Evolutionary conservation across 129 eudicot species (phyloP), one percentile per base, ranked within the genome.

Genomic region (Oenanthe sinensis): DNA sequence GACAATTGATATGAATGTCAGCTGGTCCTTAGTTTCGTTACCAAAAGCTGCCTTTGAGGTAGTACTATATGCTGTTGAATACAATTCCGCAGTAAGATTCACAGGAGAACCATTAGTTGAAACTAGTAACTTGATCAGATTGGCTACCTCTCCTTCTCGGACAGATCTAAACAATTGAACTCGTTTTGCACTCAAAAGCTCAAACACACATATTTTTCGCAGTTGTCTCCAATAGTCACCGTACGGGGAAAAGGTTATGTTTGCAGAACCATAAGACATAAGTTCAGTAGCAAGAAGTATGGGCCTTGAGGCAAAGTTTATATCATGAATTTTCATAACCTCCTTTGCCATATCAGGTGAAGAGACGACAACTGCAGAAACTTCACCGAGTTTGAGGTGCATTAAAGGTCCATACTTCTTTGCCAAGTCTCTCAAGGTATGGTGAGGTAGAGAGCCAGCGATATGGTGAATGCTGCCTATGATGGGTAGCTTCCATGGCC

Each of bases 381-480:
- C 77, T 19, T 79, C 82, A 43, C 82, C 77, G 0, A 79, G 77
- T 33, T 74, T 58, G 9, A 79, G 82, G 69, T 30, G 52, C 76
- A 79, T 70, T 1, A 79, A 36, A 19, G 82, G 82, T 13, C 82
- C 82, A 49, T 79, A 52, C 50, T 69, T 69, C 15, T 70, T 69
- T 63, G 82, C 60, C 76, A 79, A 68, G 33, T 79, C 77, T 28
- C 76, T 69, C 14, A 79, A 47, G 47, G 58, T 52, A 17, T 55
- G 82, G 19, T 79, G 82, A 22, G 77, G 39, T 13, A 77, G 40
- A 42, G 68, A 77, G 52, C 79, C 80, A 63, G 73, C 10, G 65
- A 84, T 77, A 42, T 77, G 81, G 82, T 81, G 82, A 8, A 84
- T 80, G 75, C 78, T 84, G 74, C 87, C 84, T 37, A 84, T 81